These are phyloP conservation scores for Papiliotrema flavescens DNA, from an alignment of 1,284 basidiomycete species.

Conservation along the genomic window DNA sequence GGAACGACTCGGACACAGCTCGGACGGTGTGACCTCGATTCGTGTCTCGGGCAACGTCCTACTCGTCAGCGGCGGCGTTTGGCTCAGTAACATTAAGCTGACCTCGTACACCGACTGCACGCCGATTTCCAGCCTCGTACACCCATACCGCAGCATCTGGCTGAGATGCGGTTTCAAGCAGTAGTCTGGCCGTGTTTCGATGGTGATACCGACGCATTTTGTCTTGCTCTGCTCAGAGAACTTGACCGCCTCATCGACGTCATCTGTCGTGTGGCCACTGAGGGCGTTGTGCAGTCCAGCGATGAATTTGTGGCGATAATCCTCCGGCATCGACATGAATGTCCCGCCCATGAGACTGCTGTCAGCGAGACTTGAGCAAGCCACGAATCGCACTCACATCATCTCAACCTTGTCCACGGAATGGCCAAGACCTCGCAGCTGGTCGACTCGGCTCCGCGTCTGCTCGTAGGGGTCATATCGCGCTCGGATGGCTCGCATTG, in stretches of 20 bases:
- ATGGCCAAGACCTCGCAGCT: slow-evolving; percentile 90
- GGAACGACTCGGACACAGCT: slow-evolving; percentile 95
- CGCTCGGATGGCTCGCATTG: slow-evolving; percentile 97
- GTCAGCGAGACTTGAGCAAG: background rate
- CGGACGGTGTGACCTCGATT: slow-evolving; percentile 98
- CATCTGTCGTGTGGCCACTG: slow-evolving; percentile 86
- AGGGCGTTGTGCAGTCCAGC: slow-evolving; percentile 97
- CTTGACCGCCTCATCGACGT: slow-evolving; percentile 96
- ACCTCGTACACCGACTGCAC: slow-evolving; percentile 96
- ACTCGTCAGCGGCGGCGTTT: background rate
- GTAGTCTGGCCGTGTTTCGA: slow-evolving; percentile 98
- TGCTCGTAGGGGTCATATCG: slow-evolving; percentile 99
- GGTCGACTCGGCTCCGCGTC: slow-evolving; percentile 89
- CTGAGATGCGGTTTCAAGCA: slow-evolving; percentile 94
- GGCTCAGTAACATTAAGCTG: background rate
- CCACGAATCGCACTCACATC: slow-evolving; percentile 54
- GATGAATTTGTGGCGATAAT: slow-evolving; percentile 88
- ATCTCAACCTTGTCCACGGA: slow-evolving; percentile 99
- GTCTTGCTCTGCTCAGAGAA: slow-evolving; percentile 96
- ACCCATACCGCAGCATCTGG: slow-evolving; percentile 98
- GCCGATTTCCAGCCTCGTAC: slow-evolving; percentile 95
- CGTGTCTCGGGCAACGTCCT: slow-evolving; percentile 94
- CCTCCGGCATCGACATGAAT: slow-evolving; percentile 98
- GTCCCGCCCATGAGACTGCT: slow-evolving; percentile 89
- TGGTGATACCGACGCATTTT: slow-evolving; percentile 98